Evolutionary conservation across 2,329 filamentous ascomycete genomes (phyloP).

Genomic region (Metarhizium brunneum): DNA sequence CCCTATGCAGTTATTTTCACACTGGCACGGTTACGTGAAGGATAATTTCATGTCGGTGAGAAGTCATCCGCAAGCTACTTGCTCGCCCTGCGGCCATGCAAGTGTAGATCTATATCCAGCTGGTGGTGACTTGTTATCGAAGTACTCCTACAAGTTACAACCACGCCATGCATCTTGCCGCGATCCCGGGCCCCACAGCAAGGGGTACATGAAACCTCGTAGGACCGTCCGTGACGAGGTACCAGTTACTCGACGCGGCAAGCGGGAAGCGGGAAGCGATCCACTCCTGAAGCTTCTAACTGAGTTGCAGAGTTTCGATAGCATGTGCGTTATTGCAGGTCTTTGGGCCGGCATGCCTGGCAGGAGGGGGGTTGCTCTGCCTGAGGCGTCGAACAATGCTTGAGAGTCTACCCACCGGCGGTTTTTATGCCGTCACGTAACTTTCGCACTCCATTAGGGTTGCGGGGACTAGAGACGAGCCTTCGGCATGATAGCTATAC

Average conservation of each 20-base stretch:
- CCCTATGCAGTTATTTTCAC: not conserved
- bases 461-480: too few species aligned
- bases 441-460: too few species aligned
- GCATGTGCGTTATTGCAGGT: too few species aligned
- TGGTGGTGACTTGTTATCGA: conserved; percentile 1
- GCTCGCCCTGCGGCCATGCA: too few species aligned
- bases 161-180: conserved; percentile 4
- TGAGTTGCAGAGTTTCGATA: not conserved
- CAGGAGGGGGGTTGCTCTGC: too few species aligned
- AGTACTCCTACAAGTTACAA: not conserved
- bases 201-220: not conserved
- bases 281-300: not conserved
- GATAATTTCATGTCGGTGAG: too few species aligned
- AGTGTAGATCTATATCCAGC: not conserved
- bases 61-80: too few species aligned
- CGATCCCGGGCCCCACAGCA: conserved; percentile 3
- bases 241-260: not conserved
- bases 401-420: too few species aligned
- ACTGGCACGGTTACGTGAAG: too few species aligned
- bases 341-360: not conserved
- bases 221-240: not conserved
- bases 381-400: too few species aligned
- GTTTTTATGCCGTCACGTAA: too few species aligned
- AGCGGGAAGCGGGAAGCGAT: not conserved
- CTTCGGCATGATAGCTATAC: too few species aligned